Evolutionary conservation across 805 yeast species (phyloP).

Genomic region (Wickerhamiella azyma): DNA sequence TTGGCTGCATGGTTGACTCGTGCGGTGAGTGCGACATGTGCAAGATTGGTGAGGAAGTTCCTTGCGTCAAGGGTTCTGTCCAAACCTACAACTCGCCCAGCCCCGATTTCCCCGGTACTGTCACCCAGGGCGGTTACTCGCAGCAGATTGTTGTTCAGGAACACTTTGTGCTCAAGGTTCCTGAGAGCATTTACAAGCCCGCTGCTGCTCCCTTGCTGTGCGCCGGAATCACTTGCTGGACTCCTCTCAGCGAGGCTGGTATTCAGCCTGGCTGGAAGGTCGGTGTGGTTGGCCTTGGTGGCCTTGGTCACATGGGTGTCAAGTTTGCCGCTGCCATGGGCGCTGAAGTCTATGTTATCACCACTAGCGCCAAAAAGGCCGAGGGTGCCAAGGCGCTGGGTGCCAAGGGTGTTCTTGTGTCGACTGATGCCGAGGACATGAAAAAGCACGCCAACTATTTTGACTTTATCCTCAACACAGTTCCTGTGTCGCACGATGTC

Average conservation of each 20-base stretch:
- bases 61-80: constrained; percentile 16
- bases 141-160: constrained; percentile 34
- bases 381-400: constrained; percentile 42
- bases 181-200: constrained; percentile 37
- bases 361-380: constrained; percentile 38
- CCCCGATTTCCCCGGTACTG: constrained; percentile 22
- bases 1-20: constrained; percentile 20
- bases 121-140: constrained; percentile 36
- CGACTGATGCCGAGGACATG: constrained; percentile 23
- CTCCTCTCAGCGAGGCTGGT: constrained; percentile 42
- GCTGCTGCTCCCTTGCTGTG: constrained; percentile 62
- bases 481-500: constrained; percentile 37
- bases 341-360: constrained; percentile 45
- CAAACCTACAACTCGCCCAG: constrained; percentile 13
- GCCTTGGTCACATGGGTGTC: constrained; percentile 50
- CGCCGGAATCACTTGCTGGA: constrained; percentile 62
- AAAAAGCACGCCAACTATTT: constrained; percentile 25
- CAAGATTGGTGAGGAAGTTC: neutral
- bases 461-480: constrained; percentile 42
- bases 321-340: constrained; percentile 48
- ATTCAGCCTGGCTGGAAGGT: constrained; percentile 39
- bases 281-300: constrained; percentile 53
- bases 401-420: constrained; percentile 43
- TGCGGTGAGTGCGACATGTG: constrained; percentile 2
- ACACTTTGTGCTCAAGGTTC: constrained; percentile 50